Conservation (phyloP, 305 asterid species). For the Solanum hybrid region DNA sequence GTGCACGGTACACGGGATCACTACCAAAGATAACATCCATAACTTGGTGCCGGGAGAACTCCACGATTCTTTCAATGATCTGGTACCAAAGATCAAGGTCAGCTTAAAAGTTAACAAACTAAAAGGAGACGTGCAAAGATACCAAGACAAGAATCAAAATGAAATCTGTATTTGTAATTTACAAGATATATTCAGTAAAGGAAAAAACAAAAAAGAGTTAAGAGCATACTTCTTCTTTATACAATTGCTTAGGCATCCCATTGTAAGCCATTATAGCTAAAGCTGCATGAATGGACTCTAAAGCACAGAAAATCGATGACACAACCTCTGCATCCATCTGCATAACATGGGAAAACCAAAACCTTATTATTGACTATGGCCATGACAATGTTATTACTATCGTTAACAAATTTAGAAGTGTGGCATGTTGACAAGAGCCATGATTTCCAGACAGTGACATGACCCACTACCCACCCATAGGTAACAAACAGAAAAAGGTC, state of each 20-base stretch:
- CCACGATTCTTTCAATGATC: conserved; percentile 94
- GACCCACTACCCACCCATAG: background rate
- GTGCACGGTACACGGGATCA: conserved; percentile 89
- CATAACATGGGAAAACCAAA: conserved; percentile 17
- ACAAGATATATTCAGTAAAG: background rate
- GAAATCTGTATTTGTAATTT: background rate
- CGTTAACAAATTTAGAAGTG: background rate
- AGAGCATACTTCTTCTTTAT: conserved; percentile 80
- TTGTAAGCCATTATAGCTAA: conserved; percentile 72
- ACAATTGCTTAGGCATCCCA: conserved; percentile 92
- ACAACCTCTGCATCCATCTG: conserved; percentile 85
- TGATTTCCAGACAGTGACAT: background rate
- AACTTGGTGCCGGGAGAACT: conserved; percentile 92
- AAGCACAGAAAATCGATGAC: conserved; percentile 61
- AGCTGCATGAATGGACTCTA: conserved; percentile 95
- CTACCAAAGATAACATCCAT: conserved; percentile 75
- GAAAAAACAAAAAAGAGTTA: background rate
- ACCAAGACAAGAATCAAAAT: background rate
- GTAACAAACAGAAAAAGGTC: background rate
- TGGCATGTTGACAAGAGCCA: conserved; percentile 2
- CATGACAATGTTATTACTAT: background rate
- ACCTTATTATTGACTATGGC: background rate
- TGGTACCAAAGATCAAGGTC: conserved; percentile 19
- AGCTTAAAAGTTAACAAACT: background rate
- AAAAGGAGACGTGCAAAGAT: conserved; percentile 9